Conservation (phyloP, 306 rosid species). For the Mucuna pruriens region DNA sequence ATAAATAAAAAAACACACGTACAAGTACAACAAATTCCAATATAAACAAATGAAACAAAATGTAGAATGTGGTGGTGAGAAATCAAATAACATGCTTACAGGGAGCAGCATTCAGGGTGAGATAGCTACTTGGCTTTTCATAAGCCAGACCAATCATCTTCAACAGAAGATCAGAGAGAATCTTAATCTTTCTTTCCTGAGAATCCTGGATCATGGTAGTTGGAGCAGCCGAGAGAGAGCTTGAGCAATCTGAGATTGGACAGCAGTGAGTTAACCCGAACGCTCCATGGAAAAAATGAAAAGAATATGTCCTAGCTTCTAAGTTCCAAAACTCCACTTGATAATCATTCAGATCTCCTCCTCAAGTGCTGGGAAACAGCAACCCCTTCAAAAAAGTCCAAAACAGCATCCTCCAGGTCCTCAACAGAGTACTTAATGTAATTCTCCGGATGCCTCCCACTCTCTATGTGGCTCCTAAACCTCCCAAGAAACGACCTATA, state of each 20-base stretch:
- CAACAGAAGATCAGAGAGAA: constrained; percentile 32
- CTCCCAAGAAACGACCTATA: constrained; percentile 95
- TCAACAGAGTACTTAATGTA: constrained; percentile 93
- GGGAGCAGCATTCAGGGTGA: constrained; percentile 77
- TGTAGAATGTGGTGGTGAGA: constrained; percentile 65
- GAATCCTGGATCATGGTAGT: constrained; percentile 34
- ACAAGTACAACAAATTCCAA: constrained; percentile 69
- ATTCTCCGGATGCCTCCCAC: constrained; percentile 94
- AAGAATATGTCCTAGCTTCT: constrained; percentile 84
- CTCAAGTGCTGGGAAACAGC: constrained; percentile 79
- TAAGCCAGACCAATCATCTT: constrained; percentile 48
- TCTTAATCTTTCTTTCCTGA: constrained; percentile 35
- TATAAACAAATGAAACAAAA: constrained; percentile 77
- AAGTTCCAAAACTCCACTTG: constrained; percentile 53
- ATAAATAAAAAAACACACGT: constrained; percentile 37
- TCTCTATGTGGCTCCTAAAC: constrained; percentile 88
- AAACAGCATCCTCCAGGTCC: constrained; percentile 82
- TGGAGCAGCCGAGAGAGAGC: constrained; percentile 49
- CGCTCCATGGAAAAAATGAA: constrained; percentile 78
- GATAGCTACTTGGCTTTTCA: constrained; percentile 49
- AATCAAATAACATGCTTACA: constrained; percentile 86
- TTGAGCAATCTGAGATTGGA: constrained; percentile 53
- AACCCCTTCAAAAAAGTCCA: constrained; percentile 92
- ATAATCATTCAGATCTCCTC: constrained; percentile 73
- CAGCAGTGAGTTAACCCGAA: constrained; percentile 56